phyloP scores from a whole-genome alignment of 2,329 filamentous ascomycete species.

The Escovopsis sp. region DNA sequence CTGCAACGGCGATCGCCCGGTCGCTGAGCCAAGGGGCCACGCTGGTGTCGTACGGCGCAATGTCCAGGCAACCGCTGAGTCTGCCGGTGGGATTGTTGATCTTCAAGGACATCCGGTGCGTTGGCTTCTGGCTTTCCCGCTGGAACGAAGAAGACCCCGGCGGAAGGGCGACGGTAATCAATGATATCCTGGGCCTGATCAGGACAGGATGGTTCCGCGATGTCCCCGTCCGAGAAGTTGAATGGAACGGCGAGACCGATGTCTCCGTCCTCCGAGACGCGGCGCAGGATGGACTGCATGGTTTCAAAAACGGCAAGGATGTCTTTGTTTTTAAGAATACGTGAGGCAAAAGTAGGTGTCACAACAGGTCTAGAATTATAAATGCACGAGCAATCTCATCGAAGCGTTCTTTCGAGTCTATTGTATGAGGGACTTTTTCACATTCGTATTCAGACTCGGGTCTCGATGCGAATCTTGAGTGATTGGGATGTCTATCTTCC shows the following conservation, averaged over 20 bases:
- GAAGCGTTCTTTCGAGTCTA: too few relatives aligned
- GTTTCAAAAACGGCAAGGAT: constrained; percentile 77
- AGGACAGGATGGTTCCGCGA: constrained; percentile 66
- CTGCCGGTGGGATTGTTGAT: constrained; percentile 77
- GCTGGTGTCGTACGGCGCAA: constrained; percentile 88
- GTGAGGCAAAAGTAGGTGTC: constrained; percentile 14
- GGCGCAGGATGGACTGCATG: constrained; percentile 69
- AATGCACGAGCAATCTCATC: background rate
- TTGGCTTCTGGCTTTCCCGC: constrained; percentile 87
- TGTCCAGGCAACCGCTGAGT: constrained; percentile 74
- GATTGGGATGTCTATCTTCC: too few relatives aligned
- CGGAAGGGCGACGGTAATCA: constrained; percentile 66
- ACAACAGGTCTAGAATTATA: background rate
- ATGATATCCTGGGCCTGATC: constrained; percentile 65
- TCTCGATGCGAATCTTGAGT: too few relatives aligned
- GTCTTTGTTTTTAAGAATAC: constrained; percentile 67
- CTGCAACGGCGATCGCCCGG: constrained; percentile 64
- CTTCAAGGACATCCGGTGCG: constrained; percentile 79
- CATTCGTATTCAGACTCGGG: too few relatives aligned
- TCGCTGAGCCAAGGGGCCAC: constrained; percentile 52
- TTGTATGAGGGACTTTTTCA: too few relatives aligned
- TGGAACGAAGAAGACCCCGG: constrained; percentile 67
- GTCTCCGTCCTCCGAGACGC: constrained; percentile 52
- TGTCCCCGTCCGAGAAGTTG: constrained; percentile 64
- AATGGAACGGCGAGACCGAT: constrained; percentile 71